Percentiles rank a stretch among this genome's conserved stretches.
Conservation (phyloP, 306 rosid genomes). For the Lathyrus aphaca region DNA sequence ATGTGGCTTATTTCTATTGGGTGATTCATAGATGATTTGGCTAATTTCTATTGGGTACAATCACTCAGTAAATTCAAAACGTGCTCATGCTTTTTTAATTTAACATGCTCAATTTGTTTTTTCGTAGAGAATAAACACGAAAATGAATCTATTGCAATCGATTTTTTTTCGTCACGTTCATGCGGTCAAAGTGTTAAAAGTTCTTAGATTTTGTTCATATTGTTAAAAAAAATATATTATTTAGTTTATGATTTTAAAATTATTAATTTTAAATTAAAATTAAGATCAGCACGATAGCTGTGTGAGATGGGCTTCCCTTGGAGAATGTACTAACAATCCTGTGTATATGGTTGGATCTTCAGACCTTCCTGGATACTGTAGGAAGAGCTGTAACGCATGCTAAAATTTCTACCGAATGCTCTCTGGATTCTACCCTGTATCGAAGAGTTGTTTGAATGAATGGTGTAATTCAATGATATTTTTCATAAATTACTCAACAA, state of each 20-base stretch:
- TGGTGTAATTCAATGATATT: neutral
- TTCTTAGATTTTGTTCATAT: too few species aligned
- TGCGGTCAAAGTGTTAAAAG: too few species aligned
- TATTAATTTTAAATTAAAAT: too few species aligned
- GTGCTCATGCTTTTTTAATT: neutral
- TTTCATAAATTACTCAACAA: neutral
- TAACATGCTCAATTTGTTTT: too few species aligned
- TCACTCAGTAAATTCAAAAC: neutral
- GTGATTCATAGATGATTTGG: conserved; percentile 22
- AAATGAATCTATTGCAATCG: too few species aligned
- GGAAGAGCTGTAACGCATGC: conserved; percentile 87
- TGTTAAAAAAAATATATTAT: too few species aligned
- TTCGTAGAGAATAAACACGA: too few species aligned
- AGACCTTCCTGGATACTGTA: conserved; percentile 89
- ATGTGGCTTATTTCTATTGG: conserved; percentile 43
- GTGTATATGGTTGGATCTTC: conserved; percentile 90
- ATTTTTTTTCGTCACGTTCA: too few species aligned
- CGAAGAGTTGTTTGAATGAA: neutral
- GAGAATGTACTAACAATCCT: conserved; percentile 83
- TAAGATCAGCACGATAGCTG: too few species aligned
- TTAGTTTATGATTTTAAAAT: too few species aligned
- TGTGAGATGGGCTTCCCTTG: conserved; percentile 94
- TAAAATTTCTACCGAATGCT: conserved; percentile 42
- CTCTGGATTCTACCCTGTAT: conserved; percentile 23
- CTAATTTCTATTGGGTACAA: conserved; percentile 3